Percentiles rank a stretch among this genome's conserved stretches.
Conservation (phyloP, 2,329 filamentous ascomycete species). For the Scedosporium minutisporum region DNA sequence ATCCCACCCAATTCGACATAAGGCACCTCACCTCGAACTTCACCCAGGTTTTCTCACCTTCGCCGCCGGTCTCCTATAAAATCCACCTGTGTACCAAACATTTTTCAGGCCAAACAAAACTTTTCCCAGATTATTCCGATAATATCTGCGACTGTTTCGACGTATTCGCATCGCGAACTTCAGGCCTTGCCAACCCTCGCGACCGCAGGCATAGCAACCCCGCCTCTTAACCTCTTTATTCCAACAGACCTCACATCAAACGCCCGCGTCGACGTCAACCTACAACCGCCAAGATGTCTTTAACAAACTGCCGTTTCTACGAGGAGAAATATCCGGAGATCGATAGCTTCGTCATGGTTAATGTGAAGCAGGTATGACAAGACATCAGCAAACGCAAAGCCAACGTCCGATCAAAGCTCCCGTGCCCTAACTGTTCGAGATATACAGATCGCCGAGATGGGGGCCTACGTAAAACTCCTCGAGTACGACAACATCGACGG, state of each 20-base stretch:
- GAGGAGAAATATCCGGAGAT: conserved; percentile 76
- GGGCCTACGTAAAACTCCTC: conserved; percentile 97
- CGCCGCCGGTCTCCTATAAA: not conserved
- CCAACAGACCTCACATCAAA: not conserved
- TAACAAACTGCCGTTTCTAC: conserved; percentile 95
- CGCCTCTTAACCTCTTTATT: not conserved
- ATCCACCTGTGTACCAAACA: not conserved
- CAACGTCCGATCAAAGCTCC: not conserved
- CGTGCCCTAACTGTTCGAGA: conserved; percentile 4
- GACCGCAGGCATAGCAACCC: not conserved
- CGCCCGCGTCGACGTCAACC: not conserved
- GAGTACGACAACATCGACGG: conserved; percentile 99
- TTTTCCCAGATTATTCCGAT: not conserved
- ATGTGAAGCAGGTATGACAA: conserved; percentile 70
- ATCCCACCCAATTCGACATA: conserved; percentile 3
- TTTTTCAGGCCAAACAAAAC: not conserved
- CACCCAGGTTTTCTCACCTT: not conserved
- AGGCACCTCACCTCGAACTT: not conserved
- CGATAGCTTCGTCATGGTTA: conserved; percentile 99
- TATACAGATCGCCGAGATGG: conserved; percentile 91
- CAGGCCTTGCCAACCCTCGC: not conserved
- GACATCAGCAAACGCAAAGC: not conserved
- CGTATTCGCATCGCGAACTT: not conserved
- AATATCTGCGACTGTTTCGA: not conserved
- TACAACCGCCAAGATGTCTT: conserved; percentile 60